These are phyloP conservation scores for Cicer chorassanicum DNA, from an alignment of 306 rosid genomes.

Conservation along the genomic window DNA sequence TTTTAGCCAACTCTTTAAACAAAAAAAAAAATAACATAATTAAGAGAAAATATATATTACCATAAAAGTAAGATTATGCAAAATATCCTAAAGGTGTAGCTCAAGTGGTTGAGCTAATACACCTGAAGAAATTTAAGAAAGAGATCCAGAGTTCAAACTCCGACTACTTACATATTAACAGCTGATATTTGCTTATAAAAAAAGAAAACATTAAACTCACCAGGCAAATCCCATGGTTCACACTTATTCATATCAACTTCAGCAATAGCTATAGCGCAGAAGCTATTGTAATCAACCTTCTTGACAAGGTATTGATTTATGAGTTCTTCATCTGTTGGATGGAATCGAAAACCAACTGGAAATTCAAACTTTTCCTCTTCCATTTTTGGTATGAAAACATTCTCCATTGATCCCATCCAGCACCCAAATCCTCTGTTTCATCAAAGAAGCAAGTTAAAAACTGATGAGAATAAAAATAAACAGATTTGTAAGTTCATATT, in stretches of 20 bases:
- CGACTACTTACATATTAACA: not conserved
- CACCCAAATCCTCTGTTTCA: conserved; percentile 29
- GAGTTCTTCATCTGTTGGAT: conserved; percentile 83
- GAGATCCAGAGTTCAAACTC: not conserved
- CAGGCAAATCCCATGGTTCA: conserved; percentile 93
- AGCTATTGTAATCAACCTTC: conserved; percentile 59
- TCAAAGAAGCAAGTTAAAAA: conserved; percentile 22
- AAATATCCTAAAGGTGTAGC: not conserved
- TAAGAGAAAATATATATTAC: not conserved
- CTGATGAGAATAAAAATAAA: not conserved
- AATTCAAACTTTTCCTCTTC: conserved; percentile 54
- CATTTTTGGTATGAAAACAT: conserved; percentile 23
- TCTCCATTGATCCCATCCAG: conserved; percentile 52
- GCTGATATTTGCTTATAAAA: not conserved
- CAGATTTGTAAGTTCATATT: not conserved
- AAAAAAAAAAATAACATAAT: not conserved
- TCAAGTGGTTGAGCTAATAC: too few species aligned
- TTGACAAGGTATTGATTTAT: conserved; percentile 63
- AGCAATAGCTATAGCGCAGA: conserved; percentile 62
- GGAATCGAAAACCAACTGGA: conserved; percentile 81
- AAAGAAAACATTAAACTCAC: conserved; percentile 46
- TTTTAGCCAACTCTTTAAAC: conserved; percentile 68
- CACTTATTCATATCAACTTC: conserved; percentile 81
- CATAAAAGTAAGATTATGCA: not conserved
- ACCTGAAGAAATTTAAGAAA: too few species aligned